Conservation (phyloP, 2,329 filamentous ascomycete species). For the Talaromyces albobiverticillius region DNA sequence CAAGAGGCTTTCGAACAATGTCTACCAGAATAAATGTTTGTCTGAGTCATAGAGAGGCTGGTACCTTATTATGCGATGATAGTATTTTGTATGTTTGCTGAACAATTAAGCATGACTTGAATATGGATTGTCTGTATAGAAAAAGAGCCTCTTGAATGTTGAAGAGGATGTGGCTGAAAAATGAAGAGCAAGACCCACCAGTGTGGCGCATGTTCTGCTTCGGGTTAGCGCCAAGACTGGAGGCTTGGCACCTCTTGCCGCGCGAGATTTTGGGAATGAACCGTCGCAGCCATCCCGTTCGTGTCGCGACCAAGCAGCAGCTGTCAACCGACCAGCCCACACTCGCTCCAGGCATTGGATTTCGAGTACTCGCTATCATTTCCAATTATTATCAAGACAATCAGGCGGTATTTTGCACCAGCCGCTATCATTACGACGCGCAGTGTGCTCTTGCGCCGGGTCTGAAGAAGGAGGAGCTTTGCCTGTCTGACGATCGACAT, state of each 20-base stretch:
- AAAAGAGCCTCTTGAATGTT: too few relatives aligned
- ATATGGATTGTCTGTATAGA: too few relatives aligned
- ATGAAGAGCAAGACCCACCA: not conserved
- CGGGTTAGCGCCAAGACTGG: slow-evolving; percentile 11
- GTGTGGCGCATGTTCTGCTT: slow-evolving; percentile 6
- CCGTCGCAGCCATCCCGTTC: slow-evolving; percentile 13
- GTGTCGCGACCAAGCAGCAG: slow-evolving; percentile 16
- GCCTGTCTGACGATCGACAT: slow-evolving; percentile 24
- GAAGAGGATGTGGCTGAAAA: slow-evolving; percentile 3
- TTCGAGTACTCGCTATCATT: not conserved
- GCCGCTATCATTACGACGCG: slow-evolving; percentile 7
- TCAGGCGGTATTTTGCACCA: not conserved
- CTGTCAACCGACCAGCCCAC: slow-evolving; percentile 5
- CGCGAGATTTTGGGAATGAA: slow-evolving; percentile 20
- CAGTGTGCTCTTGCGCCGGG: slow-evolving; percentile 10
- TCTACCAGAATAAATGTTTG: too few relatives aligned
- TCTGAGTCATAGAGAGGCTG: too few relatives aligned
- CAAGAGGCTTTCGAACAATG: too few relatives aligned
- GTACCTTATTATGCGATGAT: too few relatives aligned
- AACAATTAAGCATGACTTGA: too few relatives aligned
- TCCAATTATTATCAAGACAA: not conserved
- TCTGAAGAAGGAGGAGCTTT: slow-evolving; percentile 14
- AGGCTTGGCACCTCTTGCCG: slow-evolving; percentile 11
- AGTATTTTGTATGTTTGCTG: too few relatives aligned
- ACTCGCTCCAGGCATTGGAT: slow-evolving; percentile 11